Base-by-base conservation (phyloP, 2,329 filamentous ascomycete genomes). In the Metarhizium robertsii region DNA sequence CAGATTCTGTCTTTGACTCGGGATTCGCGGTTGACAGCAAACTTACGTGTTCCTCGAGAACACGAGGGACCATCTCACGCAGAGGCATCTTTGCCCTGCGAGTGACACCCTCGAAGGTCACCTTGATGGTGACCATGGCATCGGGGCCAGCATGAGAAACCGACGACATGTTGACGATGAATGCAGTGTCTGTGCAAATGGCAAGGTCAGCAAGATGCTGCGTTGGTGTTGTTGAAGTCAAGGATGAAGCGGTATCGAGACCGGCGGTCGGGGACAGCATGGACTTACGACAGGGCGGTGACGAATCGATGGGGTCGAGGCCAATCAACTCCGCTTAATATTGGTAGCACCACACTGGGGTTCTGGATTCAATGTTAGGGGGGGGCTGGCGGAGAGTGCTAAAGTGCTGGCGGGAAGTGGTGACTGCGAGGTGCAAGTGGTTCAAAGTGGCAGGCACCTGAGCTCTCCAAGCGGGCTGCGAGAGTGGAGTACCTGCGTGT, bases 41-140 rank as follows among this genome's bases (percentile, higher is more conserved):
- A 81, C 87, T 69, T 81, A 97, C 94, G 83, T 92, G 95, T 65
- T 84, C 78, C 64, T 92, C 90, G 43, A 99, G 82, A 50, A 84
- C 79, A 60, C 76, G 77, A 52, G 87, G 83, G 60, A 83, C 84
- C 55, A 97, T 85, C 63, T 97, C 92, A 68, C 86, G 85, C 67
- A 97, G 81, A 55, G 90, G 87, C 61, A 97, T 80, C 80, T 95
- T 96, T 76, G 95, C 88, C 64, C 91, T 88, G 66, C 88, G 85
- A 65, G 85, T 87, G 65, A 74, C 76, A 57, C 89, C 89, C 67
- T 91, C 84, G 66, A 87, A 84, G 66, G 83, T 81, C 67, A 95
- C 80, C 78, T 97, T 97, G 75, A 96, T 77, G 61, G 87, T 90
- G 72, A 97, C 88, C 59, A 66, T 60, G 61, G 65, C 60, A 53